Percentiles rank a stretch among this genome's conserved stretches.
phyloP scores from a whole-genome alignment of 345 rosid species.

The Orychophragmus violaceus region DNA sequence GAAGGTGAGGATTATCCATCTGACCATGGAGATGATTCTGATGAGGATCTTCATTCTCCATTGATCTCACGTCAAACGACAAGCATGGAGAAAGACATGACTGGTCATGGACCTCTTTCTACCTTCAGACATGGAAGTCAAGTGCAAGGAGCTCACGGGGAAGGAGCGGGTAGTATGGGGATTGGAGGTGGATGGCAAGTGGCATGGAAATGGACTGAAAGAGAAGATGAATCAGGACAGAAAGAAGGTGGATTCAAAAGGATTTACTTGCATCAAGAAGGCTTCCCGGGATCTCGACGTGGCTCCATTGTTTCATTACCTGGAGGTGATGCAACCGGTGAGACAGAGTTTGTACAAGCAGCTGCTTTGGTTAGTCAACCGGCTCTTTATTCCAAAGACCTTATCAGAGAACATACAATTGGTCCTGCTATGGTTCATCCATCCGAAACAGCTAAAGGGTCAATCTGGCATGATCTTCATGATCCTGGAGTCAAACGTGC shows the following conservation, averaged over 20 bases:
- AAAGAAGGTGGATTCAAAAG: slow-evolving; percentile 82
- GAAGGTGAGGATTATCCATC: slow-evolving; percentile 69
- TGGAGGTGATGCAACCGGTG: slow-evolving; percentile 51
- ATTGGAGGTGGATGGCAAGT: slow-evolving; percentile 99
- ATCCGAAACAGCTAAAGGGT: slow-evolving; percentile 52
- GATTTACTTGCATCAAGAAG: slow-evolving; percentile 77
- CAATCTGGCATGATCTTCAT: slow-evolving; percentile 70
- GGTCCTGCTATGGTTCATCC: slow-evolving; percentile 97
- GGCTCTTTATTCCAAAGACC: slow-evolving; percentile 71
- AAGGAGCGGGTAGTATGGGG: slow-evolving; percentile 47
- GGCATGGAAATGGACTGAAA: slow-evolving; percentile 94
- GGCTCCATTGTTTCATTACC: slow-evolving; percentile 66
- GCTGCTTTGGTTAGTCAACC: slow-evolving; percentile 91
- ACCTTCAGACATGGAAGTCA: slow-evolving; percentile 59
- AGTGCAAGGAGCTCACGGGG: slow-evolving; percentile 52
- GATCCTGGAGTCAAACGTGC: slow-evolving; percentile 98
- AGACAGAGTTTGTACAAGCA: slow-evolving; percentile 60
- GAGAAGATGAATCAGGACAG: slow-evolving; percentile 59
- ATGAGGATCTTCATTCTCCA: slow-evolving; percentile 76
- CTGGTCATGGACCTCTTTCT: slow-evolving; percentile 47
- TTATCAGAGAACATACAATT: slow-evolving; percentile 45
- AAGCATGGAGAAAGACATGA: slow-evolving; percentile 63
- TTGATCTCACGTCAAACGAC: slow-evolving; percentile 89
- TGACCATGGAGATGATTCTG: slow-evolving; percentile 63
- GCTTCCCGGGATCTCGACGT: slow-evolving; percentile 51